These are phyloP conservation scores for Mycena galericulata DNA, from an alignment of 768 basidiomycete species.

Conservation along the genomic window DNA sequence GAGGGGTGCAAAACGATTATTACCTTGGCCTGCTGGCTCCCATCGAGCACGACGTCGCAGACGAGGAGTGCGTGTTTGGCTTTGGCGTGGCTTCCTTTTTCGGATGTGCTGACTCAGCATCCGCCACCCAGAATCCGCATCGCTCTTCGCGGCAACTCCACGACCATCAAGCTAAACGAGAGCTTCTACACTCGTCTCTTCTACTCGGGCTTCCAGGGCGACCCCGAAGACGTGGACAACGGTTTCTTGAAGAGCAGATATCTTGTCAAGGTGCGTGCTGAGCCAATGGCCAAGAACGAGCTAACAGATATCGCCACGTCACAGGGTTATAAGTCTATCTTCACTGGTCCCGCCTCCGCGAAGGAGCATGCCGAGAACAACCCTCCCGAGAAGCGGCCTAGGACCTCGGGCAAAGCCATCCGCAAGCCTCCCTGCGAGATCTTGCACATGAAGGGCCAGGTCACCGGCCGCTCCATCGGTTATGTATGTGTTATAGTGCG, in stretches of 20 bases:
- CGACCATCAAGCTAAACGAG: background rate
- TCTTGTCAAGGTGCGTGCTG: constrained; percentile 13
- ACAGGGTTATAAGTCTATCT: constrained; percentile 10
- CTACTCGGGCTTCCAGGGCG: constrained; percentile 16
- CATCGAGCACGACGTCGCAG: constrained; percentile 4
- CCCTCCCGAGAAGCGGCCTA: constrained; percentile 12
- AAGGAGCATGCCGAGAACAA: constrained; percentile 16
- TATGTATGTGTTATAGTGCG: constrained; percentile 17
- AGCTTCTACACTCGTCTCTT: constrained; percentile 21
- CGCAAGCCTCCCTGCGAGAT: constrained; percentile 19
- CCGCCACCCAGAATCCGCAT: background rate
- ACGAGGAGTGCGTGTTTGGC: constrained; percentile 1
- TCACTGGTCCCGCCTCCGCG: constrained; percentile 6
- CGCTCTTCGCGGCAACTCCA: background rate
- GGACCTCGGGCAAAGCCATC: background rate
- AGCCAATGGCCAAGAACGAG: too few relatives aligned
- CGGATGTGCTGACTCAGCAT: background rate
- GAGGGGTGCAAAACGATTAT: constrained; percentile 18
- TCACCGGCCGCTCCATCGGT: constrained; percentile 23
- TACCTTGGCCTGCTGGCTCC: background rate
- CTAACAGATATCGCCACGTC: background rate
- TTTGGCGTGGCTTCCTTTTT: background rate
- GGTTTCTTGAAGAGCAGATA: constrained; percentile 26
- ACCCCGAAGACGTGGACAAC: background rate
- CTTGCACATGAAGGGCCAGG: constrained; percentile 26